Conservation (phyloP, 768 basidiomycete species). For the Leccinum rimulosum region DNA sequence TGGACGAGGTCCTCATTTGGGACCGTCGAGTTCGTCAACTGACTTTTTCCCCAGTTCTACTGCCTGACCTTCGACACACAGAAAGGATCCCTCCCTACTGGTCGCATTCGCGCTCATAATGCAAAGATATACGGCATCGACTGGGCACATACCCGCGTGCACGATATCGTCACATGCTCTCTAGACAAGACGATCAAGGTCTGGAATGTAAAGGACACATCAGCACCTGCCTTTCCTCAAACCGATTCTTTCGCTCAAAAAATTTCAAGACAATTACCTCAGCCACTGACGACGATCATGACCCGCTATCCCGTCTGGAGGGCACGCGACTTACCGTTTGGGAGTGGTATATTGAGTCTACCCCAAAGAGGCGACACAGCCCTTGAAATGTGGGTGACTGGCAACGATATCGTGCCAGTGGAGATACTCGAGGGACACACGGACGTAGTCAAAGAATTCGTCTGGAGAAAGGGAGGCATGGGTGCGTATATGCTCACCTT, state of each 20-base stretch:
- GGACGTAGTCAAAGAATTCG: constrained; percentile 96
- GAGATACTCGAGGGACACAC: constrained; percentile 84
- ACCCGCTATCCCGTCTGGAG: constrained; percentile 94
- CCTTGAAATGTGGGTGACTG: constrained; percentile 75
- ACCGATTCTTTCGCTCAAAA: constrained; percentile 10
- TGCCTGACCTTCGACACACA: constrained; percentile 29
- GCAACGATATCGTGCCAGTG: constrained; percentile 42
- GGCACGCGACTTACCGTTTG: constrained; percentile 90
- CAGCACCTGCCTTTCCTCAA: constrained; percentile 15
- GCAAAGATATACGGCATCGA: constrained; percentile 97
- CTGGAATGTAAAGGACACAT: constrained; percentile 48
- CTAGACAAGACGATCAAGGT: constrained; percentile 92
- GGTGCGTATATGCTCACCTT: constrained; percentile 36
- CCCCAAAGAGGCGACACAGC: constrained; percentile 85
- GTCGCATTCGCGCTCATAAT: constrained; percentile 74
- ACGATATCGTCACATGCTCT: constrained; percentile 91
- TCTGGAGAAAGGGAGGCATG: constrained; percentile 76
- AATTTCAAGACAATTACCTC: constrained; percentile 7
- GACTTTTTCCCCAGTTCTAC: background rate
- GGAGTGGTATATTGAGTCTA: constrained; percentile 79
- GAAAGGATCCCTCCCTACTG: constrained; percentile 86
- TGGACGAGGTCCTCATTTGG: constrained; percentile 88
- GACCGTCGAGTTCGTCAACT: constrained; percentile 72
- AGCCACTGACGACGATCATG: constrained; percentile 52
- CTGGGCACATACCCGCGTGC: constrained; percentile 76